Percentiles rank a stretch among this genome's conserved stretches.
Conservation (phyloP, 768 basidiomycete genomes). For the Infundibulicybe gibba region DNA sequence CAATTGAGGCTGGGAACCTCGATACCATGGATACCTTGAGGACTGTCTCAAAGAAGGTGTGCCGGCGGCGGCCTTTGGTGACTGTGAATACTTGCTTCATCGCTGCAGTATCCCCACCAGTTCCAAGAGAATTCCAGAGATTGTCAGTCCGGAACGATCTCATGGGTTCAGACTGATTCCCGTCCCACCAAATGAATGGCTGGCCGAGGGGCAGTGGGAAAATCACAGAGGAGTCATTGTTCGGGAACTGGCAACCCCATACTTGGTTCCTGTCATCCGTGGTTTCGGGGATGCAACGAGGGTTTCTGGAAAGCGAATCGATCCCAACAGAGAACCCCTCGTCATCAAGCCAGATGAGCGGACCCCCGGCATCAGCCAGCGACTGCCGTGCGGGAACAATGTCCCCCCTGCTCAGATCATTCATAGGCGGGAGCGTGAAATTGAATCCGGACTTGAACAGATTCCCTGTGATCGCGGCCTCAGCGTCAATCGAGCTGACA, state of each 20-base stretch:
- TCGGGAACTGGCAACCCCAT: too few relatives aligned
- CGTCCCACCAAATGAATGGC: conserved; percentile 13
- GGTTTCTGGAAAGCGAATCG: conserved; percentile 1
- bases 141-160: conserved; percentile 10
- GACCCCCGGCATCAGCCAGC: background rate
- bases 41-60: conserved; percentile 15
- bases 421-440: conserved; percentile 12
- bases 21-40: conserved; percentile 11
- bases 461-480: conserved; percentile 10
- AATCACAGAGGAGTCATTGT: background rate
- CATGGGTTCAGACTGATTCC: conserved; percentile 5
- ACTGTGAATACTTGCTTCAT: conserved; percentile 19
- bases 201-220: conserved; percentile 1
- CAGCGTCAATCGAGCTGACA: conserved; percentile 8
- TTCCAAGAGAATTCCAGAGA: conserved; percentile 9
- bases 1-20: background rate
- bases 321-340: conserved; percentile 13
- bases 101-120: conserved; percentile 10
- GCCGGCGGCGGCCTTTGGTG: conserved; percentile 11
- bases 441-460: conserved; percentile 12
- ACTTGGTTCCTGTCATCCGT: too few relatives aligned
- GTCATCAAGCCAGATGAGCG: conserved; percentile 14
- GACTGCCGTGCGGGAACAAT: conserved; percentile 3
- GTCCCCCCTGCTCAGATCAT: background rate
- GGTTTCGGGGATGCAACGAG: background rate